phyloP scores from a whole-genome alignment of 1,139 yeast species.

The Suhomyces ambrosiae region DNA sequence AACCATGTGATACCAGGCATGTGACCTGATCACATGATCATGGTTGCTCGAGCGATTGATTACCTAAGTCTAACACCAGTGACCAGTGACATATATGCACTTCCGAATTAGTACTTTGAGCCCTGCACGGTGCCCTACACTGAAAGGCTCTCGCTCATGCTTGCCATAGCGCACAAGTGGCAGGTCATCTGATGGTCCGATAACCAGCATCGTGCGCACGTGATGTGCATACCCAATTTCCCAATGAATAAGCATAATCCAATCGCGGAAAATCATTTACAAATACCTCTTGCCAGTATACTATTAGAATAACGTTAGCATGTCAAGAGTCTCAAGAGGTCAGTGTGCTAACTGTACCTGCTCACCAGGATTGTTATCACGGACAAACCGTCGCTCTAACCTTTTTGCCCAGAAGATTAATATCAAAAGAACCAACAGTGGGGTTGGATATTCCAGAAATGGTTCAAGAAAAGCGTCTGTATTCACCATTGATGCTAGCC shows the following conservation, averaged over 20 bases:
- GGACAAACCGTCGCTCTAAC: slow-evolving; percentile 60
- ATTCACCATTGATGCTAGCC: slow-evolving; percentile 50
- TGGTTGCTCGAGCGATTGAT: no score
- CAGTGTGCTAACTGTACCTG: slow-evolving; percentile 77
- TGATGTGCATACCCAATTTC: neutral
- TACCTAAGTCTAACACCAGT: no score
- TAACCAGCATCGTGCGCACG: slow-evolving; percentile 3
- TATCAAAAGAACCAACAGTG: slow-evolving; percentile 33
- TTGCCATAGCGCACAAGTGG: no score
- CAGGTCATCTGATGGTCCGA: slow-evolving; percentile 2
- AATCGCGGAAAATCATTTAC: slow-evolving; percentile 7
- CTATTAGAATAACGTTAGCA: neutral
- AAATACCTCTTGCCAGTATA: neutral
- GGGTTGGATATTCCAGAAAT: slow-evolving; percentile 26
- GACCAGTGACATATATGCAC: no score
- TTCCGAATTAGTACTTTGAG: no score
- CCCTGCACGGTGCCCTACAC: no score
- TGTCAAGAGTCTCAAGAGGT: slow-evolving; percentile 38
- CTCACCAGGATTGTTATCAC: slow-evolving; percentile 74
- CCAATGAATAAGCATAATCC: neutral
- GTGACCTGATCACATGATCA: no score
- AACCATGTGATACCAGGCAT: no score
- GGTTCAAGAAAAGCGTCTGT: slow-evolving; percentile 49
- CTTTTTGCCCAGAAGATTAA: slow-evolving; percentile 52
- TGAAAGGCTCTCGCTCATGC: no score